Evolutionary conservation across 2,329 filamentous ascomycete species (phyloP), one percentile per base, ranked within the genome.

Genomic region (Epichloe sp.): DNA sequence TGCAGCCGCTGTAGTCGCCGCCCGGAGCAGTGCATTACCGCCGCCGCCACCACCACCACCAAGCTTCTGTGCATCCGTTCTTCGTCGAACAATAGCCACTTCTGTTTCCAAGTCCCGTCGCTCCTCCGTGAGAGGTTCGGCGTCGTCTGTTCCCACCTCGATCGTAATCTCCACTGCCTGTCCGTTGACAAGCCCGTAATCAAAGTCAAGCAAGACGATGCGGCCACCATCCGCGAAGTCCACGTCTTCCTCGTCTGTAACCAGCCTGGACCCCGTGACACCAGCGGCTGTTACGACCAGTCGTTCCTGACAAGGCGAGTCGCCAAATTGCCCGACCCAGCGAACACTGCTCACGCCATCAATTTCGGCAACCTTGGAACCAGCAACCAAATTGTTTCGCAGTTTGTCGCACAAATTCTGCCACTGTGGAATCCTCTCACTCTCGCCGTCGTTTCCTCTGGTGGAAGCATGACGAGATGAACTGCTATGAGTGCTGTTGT

Each of bases 191-290:
- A 74, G 58, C 1, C 74, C 70, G 57, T 85, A 85, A 56, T 83
- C 78, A 63, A 91, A 91, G 63, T 91, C 86, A 44, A 90, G 70
- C 8, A 91, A 69, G 10, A 79, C 77, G 43, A 93, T 71, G 54
- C 86, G 77, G 14, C 86, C 86, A 6, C 86, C 86, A 59, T 91
- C 87, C n/a, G 87, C 77, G 56, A 87, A 86, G 59, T 86, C 79
- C 48, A 84, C 77, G 45, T 80, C 81, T 57, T 88, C 85, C 56
- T 88, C 82, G 51, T 87, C 83, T 3, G 79, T 75, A 42, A 78
- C 68, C 7, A 72, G 69, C 52, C 78, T 74, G 0, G 75, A 71
- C 1, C 76, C 75, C 26, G 79, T 73, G 17, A 87, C 79, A 35
- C 86, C 86, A 23, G 82, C 80, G 5, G 86, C 86, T 41, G 85